Base-by-base conservation (phyloP, 192 early-diverging fungal species). In the Coemansia asiatica region DNA sequence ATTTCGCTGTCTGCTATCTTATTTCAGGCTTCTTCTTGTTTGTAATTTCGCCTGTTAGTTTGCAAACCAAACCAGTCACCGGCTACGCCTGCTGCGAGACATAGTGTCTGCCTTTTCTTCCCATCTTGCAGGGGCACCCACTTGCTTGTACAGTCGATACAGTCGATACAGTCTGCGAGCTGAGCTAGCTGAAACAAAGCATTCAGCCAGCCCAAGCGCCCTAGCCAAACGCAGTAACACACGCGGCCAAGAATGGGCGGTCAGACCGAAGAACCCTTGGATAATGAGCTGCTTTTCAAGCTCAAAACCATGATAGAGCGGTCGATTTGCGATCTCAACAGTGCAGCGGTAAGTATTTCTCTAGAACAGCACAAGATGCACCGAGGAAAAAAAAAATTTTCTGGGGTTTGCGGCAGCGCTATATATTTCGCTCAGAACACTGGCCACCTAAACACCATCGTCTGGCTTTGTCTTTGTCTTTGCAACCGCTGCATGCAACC, bases 241-340 rank as follows among this genome's bases (percentile, higher is more conserved):
- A 53, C 49, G 49, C 49, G 49, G 31, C 40, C 38, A 28, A 61
- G 26, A 27, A 72, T 72, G 69, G 46, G 53, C 63, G 33, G 38
- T 21, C 21, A 15, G 29, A 22, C 29, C 38, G 63, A 33, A 16
- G 57, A 29, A 15, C n/a, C 69, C 12, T 25, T 38, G 27, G 61
- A 66, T 46, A 38, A 53, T 25, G 64, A 61, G 58, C 64, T 72
- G 53, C 59, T 66, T 1, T 29, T 22, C 60, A 72, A 66, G 64
- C 60, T 72, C 60, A 61, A 50, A 19, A 27, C 25, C 27, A 48
- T 65, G 46, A 54, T 74, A 12, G 66, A 64, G 50, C 72, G 60
- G 44, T 49, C 72, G 36, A 60, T 74, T 56, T 56, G 57, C 36
- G 72, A 74, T 21, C 66, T 74, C 21, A 74, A 74, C 46, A 58